A percentile compares a stretch with the other conserved stretches of the same genome.
These are phyloP conservation scores for Neocucurbitaria cava DNA, from an alignment of 2,329 filamentous ascomycete genomes.

Conservation along the genomic window DNA sequence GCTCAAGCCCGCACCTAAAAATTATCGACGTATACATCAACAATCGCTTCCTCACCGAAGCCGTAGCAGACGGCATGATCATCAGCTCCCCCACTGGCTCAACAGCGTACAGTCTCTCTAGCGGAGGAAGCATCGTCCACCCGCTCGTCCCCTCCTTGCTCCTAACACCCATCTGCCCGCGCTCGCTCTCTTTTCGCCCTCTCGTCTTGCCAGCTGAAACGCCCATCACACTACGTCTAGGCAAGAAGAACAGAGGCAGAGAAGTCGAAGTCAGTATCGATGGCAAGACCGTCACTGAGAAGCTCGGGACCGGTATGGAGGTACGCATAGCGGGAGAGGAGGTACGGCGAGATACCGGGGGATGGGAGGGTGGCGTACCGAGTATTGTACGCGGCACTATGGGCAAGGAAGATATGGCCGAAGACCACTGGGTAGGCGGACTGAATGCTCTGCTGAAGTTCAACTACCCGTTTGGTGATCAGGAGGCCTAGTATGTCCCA, in stretches of 20 bases:
- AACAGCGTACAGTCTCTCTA: slow-evolving; percentile 93
- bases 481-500: slow-evolving; percentile 25
- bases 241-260: slow-evolving; percentile 62
- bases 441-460: slow-evolving; percentile 94
- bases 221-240: slow-evolving; percentile 80
- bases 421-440: slow-evolving; percentile 96
- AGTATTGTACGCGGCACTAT: slow-evolving; percentile 76
- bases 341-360: slow-evolving; percentile 57
- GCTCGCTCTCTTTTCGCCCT: slow-evolving; percentile 89
- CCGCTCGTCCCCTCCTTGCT: slow-evolving; percentile 87
- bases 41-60: slow-evolving; percentile 88
- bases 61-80: slow-evolving; percentile 93
- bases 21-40: slow-evolving; percentile 92
- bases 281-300: slow-evolving; percentile 53
- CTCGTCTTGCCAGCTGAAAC: slow-evolving; percentile 88
- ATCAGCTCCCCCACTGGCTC: slow-evolving; percentile 93
- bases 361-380: slow-evolving; percentile 82
- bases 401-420: slow-evolving; percentile 56
- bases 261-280: slow-evolving; percentile 60
- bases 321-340: slow-evolving; percentile 88
- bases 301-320: slow-evolving; percentile 64
- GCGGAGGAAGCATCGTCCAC: slow-evolving; percentile 92
- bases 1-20: slow-evolving; percentile 86
- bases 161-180: slow-evolving; percentile 91
- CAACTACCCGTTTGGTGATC: slow-evolving; percentile 89